Base-by-base conservation (phyloP, 2,329 filamentous ascomycete genomes). In the Ophiostoma perfectum region DNA sequence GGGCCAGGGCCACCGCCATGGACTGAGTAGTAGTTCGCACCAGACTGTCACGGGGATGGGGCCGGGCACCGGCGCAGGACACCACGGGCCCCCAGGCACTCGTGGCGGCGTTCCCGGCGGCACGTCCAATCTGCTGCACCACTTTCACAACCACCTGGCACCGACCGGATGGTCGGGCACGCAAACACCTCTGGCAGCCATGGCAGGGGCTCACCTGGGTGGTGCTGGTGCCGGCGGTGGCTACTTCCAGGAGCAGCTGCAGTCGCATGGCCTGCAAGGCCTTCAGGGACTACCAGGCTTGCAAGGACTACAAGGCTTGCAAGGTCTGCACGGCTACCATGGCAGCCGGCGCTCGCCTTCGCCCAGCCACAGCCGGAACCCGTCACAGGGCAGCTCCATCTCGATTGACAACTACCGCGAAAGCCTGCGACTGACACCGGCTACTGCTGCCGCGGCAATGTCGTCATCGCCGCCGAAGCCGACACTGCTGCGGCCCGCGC, bases 61-160 rank as follows among this genome's bases (percentile, higher is more conserved):
- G 39, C 11, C 42, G 6, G 63, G 45, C n/a, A 36, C 3, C n/a
- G 27, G 27, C 27, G 27, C 55, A 14, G 58, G 36, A 12, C 80
- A 83, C n/a, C 86, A 85, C 55, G 45, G 47, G 7, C 49, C 47
- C 11, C 14, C 55, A 3, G 55, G 62, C 55, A 63, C 66, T 4
- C 52, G 63, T 27, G 85, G 86, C 8, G 86, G 86, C 0, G 84
- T 90, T 63, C 84, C 90, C 5, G 90, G 90, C 69, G 90, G 89
- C 42, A 89, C 90, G 11, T 89, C 89, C 11, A 93, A 91, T 73
- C 82, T 94, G 74, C 67, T 72, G 89, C 89, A 73, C 76, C 95
- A 94, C 77, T 94, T 95, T 75, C 91, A 93, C 76, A 87, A 90
- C 18, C 91, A 93, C 72, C 82, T 94, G 4, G 86, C 88, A 8